Base-by-base conservation (phyloP, 495 filamentous ascomycete genomes). In the Apodospora peruviana region DNA sequence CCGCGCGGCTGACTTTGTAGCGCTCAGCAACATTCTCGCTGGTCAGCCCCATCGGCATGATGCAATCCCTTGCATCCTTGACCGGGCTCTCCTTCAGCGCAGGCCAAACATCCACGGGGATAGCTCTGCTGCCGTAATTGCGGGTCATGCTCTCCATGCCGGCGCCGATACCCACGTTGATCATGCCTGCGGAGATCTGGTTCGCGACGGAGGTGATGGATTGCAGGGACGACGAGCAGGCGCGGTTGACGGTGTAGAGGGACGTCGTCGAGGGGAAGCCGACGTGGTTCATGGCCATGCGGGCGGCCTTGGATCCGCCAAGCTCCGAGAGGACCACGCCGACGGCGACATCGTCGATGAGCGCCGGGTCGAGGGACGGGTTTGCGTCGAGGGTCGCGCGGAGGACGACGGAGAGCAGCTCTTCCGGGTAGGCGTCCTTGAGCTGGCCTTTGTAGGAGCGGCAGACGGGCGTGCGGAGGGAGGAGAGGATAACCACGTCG, bases 31-130 rank as follows among this genome's bases (percentile, higher is more conserved):
- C 90, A 56, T 95, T 95, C 75, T 96, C 91, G 20, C 80, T 81
- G n/a, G 91, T 96, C 37, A 91, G 59, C 0, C 91, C 90, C 91
- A 96, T 96, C 47, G 82, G 81, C 90, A 94, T 93, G 58, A 95
- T 83, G 58, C 90, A 95, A 61, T 95, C 90, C 34, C 76, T 62
- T 7, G 87, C 85, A 47, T 93, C 86, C 64, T 85, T 73, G 5
- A 80, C 80, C 7, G 62, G 61, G 1, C 73, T 81, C 2, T 86
- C 76, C 56, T 72, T 80, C 48, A 95, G 65, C 39, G 78, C 84
- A 1, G 83, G 79, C 84, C 88, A 95, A n/a, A 87, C 64, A 36
- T 87, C 80, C 2, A 80, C 83, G 0, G 91, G 91, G 46, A 96
- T 91, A 5, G 91, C 91, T 45, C 81, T 72, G 0, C 73, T 79